phyloP scores from a whole-genome alignment of 202 grass and related monocot genomes.

The Schoenoplectus tabernaemontani region DNA sequence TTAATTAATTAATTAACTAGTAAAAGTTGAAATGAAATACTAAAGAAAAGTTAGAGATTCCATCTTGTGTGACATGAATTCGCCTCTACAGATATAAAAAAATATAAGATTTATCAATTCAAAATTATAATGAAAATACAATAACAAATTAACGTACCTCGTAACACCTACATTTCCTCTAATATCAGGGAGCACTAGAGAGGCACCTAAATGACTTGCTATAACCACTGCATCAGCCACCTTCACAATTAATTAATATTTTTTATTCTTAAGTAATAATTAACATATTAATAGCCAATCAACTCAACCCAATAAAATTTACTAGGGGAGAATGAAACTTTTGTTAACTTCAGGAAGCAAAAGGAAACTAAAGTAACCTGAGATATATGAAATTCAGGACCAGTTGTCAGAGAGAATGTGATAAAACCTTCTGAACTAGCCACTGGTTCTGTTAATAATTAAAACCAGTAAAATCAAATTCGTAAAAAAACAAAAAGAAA shows the following conservation, averaged over 20 bases:
- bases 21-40: neutral
- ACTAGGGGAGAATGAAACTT: neutral
- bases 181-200: conserved; percentile 76
- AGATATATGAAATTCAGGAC: conserved; percentile 40
- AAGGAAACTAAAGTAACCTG: conserved; percentile 20
- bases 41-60: neutral
- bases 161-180: conserved; percentile 72
- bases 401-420: conserved; percentile 32
- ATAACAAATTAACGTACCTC: conserved; percentile 32
- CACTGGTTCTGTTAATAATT: conserved; percentile 21
- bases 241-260: conserved; percentile 28
- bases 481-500: neutral
- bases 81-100: neutral
- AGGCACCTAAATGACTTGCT: conserved; percentile 67
- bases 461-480: neutral
- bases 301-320: neutral
- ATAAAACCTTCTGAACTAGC: conserved; percentile 31
- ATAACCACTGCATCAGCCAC: conserved; percentile 82
- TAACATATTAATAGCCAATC: neutral
- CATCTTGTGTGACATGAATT: neutral
- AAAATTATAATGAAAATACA: neutral
- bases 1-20: neutral
- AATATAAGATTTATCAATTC: neutral
- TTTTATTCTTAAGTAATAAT: neutral
- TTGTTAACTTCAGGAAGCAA: neutral